These are phyloP conservation scores for Bromus sterilis DNA, from an alignment of 176 grass and related monocot species.

Conservation along the genomic window DNA sequence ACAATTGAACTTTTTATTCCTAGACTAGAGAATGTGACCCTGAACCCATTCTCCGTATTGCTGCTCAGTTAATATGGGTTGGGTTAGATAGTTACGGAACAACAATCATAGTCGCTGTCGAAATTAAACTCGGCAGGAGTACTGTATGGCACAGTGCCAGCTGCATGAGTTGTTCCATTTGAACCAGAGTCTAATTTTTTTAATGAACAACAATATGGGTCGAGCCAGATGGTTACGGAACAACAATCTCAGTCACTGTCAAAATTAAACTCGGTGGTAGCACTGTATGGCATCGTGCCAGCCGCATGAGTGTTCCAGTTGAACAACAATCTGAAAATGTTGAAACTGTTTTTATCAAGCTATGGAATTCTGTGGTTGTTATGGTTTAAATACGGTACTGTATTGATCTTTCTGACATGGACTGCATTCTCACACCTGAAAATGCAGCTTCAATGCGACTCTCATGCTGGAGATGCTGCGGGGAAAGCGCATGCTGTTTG, in stretches of 20 bases:
- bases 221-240: no score
- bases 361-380: neutral
- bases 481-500: slow-evolving; percentile 84
- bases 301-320: neutral
- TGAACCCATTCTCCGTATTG: neutral
- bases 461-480: slow-evolving; percentile 76
- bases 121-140: no score
- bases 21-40: no score
- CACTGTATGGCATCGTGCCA: neutral
- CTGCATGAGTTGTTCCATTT: no score
- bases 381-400: neutral
- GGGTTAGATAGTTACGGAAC: neutral
- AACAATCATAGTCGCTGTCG: neutral
- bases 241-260: no score
- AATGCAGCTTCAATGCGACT: slow-evolving; percentile 77
- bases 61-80: no score
- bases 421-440: neutral
- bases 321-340: neutral
- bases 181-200: no score
- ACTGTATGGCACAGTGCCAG: no score
- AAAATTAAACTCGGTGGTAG: no score
- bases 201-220: no score
- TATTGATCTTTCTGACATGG: neutral
- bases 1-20: neutral
- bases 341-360: neutral